Conservation (phyloP, 164 flowering plant species). For the Protea cynaroides region DNA sequence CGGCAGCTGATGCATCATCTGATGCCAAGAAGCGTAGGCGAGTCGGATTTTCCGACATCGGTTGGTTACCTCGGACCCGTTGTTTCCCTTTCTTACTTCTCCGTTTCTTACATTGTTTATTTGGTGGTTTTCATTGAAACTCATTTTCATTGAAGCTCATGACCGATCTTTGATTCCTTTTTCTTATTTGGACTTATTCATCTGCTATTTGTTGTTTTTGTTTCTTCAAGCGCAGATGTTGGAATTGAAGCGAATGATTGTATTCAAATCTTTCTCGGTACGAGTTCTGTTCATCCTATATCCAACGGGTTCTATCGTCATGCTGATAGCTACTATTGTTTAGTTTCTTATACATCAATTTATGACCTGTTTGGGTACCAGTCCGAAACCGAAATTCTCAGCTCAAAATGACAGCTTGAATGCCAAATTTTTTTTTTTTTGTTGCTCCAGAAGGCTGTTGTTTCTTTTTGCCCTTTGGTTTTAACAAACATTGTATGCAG, state of each 20-base stretch:
- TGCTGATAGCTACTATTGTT: background rate
- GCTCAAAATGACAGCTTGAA: background rate
- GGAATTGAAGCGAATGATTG: slow-evolving; percentile 82
- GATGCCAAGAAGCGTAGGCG: slow-evolving; percentile 63
- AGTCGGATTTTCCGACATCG: slow-evolving; percentile 49
- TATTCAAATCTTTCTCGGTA: slow-evolving; percentile 73
- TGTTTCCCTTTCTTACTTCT: background rate
- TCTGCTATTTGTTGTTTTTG: background rate
- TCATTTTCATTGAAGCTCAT: background rate
- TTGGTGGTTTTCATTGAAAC: background rate
- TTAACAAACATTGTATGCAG: too few species aligned
- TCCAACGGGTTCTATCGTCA: background rate
- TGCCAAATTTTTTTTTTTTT: background rate
- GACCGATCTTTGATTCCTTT: background rate
- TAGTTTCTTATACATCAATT: background rate
- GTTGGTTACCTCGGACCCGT: slow-evolving; percentile 23
- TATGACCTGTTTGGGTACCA: background rate
- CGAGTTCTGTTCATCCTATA: background rate
- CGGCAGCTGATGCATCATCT: slow-evolving; percentile 28
- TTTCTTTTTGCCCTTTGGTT: background rate
- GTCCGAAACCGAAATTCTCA: background rate
- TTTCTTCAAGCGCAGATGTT: slow-evolving; percentile 41
- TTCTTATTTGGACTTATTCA: background rate
- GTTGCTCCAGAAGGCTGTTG: background rate
- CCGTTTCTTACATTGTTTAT: background rate